Evolutionary conservation across 164 flowering plant genomes (phyloP), one percentile per base, ranked within the genome.

Genomic region (Kingdonia uniflora): DNA sequence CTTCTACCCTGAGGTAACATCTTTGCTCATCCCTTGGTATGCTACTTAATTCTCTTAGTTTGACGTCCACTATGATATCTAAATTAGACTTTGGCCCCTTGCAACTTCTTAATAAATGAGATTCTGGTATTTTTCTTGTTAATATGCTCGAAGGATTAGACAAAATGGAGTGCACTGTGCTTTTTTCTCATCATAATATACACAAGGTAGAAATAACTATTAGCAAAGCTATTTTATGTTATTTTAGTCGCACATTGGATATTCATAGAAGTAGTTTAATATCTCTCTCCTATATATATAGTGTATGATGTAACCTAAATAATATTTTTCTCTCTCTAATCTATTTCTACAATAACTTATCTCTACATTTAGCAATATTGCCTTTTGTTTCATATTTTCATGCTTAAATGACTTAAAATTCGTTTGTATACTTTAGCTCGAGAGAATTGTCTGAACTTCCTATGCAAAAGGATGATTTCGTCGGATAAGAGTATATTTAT

Each of bases 1-100:
- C 49, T 86, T 92, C 58, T 92, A 86, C 68, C 89, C 87, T 46
- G 97, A 92, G 95, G 99, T 87, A 52, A n/a, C 10, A 16, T 15
- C 22, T 29, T 29, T 29, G 35, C 35, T 29, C 35, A 29, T 29
- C 8, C 35, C 35, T 29, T 29, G 35, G 4, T n/a, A n/a, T 21
- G 19, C 2, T 29, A 1, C 8, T 8, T 29, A 29, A 29, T 29
- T 29, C 4, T 24, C 11, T 25, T 29, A 3, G 4, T 3, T 29
- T 29, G 4, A 3, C 35, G 35, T 8, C 8, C 35, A 29, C 35
- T 29, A 3, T 29, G 35, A 8, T 29, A 29, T 29, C 35, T 29
- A 8, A 4, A 29, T 29, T 3, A 3, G 35, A 29, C 35, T 3
- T n/a, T n/a, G n/a, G 8, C 8, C 35, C 35, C 4, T 3, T 29